Base-by-base conservation (phyloP, 257 asterid species). In the Coffea canephora region DNA sequence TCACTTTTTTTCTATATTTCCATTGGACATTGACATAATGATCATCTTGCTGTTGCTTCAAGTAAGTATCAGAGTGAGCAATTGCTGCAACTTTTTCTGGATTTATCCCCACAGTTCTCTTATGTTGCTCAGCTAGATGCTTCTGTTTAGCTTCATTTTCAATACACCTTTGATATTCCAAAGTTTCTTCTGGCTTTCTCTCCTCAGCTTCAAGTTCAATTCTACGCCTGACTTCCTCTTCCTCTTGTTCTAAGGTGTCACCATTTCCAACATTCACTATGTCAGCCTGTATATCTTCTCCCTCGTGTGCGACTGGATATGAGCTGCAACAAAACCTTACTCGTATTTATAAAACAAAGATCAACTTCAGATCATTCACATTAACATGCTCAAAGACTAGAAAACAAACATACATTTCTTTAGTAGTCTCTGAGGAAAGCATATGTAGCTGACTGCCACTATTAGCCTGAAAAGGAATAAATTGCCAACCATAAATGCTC, bases 141-240 rank as follows among this genome's bases (percentile, higher is more conserved):
- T 90, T 92, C 87, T 82, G 91, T 84, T 96, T 96, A 8, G 99
- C 98, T 85, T 96, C 99, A 79, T 96, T 90, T 89, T 96, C 99
- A 64, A 96, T 89, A 52, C 91, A 91, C 78, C 99, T 90, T 88
- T 96, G 99, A 86, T 90, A 92, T 80, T 94, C 98, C 90, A 96
- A 82, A 79, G 97, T 92, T 90, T 94, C 99, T 89, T 94, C 97
- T 82, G 94, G 98, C 91, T 94, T 91, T 86, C 97, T 94, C 86
- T 94, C 99, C 85, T 96, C 99, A 4, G 97, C 97, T 89, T 96
- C 98, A 78, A 94, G 96, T 83, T 96, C 99, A 84, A 92, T 86
- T 82, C 78, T 87, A 64, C 84, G 96, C 79, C 87, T 89, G 83
- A 86, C 84, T 82, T 93, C 99, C 83, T 90, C 97, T 80, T 91